A percentile compares a stretch with the other conserved stretches of the same genome.
These are phyloP conservation scores for Tylopilus sp. DNA, from an alignment of 768 basidiomycete species.

Conservation along the genomic window DNA sequence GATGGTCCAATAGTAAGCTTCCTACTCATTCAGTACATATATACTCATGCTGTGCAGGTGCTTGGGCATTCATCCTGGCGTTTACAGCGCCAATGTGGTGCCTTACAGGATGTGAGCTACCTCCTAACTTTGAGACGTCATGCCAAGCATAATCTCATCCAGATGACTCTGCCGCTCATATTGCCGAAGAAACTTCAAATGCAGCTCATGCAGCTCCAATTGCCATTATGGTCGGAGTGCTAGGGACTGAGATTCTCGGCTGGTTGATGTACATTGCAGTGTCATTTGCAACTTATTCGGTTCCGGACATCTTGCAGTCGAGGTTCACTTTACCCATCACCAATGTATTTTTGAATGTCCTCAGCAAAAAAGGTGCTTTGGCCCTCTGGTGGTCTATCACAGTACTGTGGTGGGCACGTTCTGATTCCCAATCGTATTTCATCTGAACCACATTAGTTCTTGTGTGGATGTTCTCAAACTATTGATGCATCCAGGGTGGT, in stretches of 20 bases:
- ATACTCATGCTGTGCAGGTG: constrained; percentile 3
- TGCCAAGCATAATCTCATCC: no score
- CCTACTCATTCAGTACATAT: not conserved
- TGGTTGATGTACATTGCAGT: constrained; percentile 41
- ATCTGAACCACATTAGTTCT: constrained; percentile 25
- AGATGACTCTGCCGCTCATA: no score
- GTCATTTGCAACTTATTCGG: constrained; percentile 41
- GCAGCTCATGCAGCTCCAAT: constrained; percentile 42
- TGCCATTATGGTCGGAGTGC: constrained; percentile 42
- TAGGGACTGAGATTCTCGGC: constrained; percentile 37
- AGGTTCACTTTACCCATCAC: constrained; percentile 39
- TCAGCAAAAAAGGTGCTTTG: constrained; percentile 41
- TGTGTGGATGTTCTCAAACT: constrained; percentile 44
- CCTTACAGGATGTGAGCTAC: constrained; percentile 12
- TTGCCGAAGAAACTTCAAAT: constrained; percentile 20
- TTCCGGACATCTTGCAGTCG: constrained; percentile 32
- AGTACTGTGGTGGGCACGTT: constrained; percentile 34
- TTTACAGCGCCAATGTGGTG: constrained; percentile 28
- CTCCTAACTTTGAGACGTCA: constrained; percentile 5
- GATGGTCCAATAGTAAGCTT: constrained; percentile 19
- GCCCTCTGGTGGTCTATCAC: constrained; percentile 43
- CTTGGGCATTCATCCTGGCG: constrained; percentile 24
- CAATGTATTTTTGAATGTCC: constrained; percentile 37
- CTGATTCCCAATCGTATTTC: not conserved
- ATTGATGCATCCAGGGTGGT: constrained; percentile 46